Evolutionary conservation across 164 flowering plant species (phyloP).

Genomic region (Liquidambar formosana): DNA sequence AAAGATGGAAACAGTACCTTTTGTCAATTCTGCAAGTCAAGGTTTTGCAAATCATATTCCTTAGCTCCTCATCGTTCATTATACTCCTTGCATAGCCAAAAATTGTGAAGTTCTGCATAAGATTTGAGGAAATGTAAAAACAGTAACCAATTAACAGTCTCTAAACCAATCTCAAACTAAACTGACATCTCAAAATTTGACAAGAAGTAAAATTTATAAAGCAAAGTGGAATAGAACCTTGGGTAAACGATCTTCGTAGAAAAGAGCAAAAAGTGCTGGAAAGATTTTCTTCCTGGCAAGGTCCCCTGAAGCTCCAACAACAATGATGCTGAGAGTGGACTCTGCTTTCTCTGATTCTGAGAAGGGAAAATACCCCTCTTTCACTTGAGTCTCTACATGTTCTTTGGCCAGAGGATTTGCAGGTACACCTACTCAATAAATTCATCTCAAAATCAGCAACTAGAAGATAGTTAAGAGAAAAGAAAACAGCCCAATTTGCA

Average conservation of each 20-base stretch:
- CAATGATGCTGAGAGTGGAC: constrained; percentile 67
- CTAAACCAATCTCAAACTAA: neutral
- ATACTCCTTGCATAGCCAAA: constrained; percentile 79
- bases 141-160: neutral
- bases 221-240: constrained; percentile 38
- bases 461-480: too few relatives aligned
- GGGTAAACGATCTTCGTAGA: constrained; percentile 72
- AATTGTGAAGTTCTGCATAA: constrained; percentile 60
- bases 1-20: constrained; percentile 44
- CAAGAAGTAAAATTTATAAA: neutral
- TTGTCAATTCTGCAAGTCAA: constrained; percentile 79
- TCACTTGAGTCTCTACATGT: constrained; percentile 17
- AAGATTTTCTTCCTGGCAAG: constrained; percentile 89
- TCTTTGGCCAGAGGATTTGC: constrained; percentile 37
- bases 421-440: constrained; percentile 30
- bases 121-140: neutral
- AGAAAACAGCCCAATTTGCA: too few relatives aligned
- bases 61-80: constrained; percentile 67
- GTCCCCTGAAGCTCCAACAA: constrained; percentile 91
- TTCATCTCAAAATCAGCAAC: too few relatives aligned
- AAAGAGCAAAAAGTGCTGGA: constrained; percentile 89
- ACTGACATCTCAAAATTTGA: neutral
- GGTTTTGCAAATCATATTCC: constrained; percentile 65
- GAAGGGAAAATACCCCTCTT: constrained; percentile 21
- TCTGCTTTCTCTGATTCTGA: constrained; percentile 26